Conservation (phyloP, 495 filamentous ascomycete species). For the Neurospora sp. region DNA sequence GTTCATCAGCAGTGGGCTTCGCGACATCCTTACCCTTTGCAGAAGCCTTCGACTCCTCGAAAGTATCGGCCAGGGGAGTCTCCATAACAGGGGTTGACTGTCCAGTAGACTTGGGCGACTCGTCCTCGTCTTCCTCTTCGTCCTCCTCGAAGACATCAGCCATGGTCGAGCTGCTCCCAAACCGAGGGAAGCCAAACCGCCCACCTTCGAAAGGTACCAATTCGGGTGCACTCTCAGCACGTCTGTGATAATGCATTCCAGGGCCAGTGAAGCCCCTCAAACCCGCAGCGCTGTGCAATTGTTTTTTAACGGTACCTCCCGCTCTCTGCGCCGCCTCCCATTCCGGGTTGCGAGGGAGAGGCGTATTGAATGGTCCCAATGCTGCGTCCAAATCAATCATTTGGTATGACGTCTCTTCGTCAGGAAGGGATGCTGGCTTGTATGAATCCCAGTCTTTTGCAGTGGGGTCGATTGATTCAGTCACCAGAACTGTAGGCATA, state of each 20-base stretch:
- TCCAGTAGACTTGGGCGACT: conserved; percentile 13
- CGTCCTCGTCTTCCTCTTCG: conserved; percentile 58
- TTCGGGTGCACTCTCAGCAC: conserved; percentile 86
- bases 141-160: conserved; percentile 95
- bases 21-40: conserved; percentile 8
- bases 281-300: conserved; percentile 81
- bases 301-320: conserved; percentile 54
- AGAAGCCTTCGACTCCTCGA: conserved; percentile 9
- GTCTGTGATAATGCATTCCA: conserved; percentile 82
- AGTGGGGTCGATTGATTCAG: conserved; percentile 15
- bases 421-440: conserved; percentile 12
- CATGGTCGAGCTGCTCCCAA: conserved; percentile 58
- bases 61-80: conserved; percentile 7
- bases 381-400: conserved; percentile 94
- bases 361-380: conserved; percentile 86
- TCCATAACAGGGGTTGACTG: conserved; percentile 20
- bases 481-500: conserved; percentile 18
- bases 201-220: conserved; percentile 71
- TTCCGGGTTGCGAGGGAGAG: conserved; percentile 46
- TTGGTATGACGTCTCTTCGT: conserved; percentile 56
- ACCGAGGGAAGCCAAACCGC: conserved; percentile 46
- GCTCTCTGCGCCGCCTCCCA: conserved; percentile 48
- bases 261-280: conserved; percentile 67
- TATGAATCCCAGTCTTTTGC: conserved; percentile 14
- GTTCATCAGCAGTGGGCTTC: not conserved